Percentiles rank a stretch among this genome's conserved stretches.
These are phyloP conservation scores for Populus pruinosa DNA, from an alignment of 345 rosid genomes.

Conservation along the genomic window DNA sequence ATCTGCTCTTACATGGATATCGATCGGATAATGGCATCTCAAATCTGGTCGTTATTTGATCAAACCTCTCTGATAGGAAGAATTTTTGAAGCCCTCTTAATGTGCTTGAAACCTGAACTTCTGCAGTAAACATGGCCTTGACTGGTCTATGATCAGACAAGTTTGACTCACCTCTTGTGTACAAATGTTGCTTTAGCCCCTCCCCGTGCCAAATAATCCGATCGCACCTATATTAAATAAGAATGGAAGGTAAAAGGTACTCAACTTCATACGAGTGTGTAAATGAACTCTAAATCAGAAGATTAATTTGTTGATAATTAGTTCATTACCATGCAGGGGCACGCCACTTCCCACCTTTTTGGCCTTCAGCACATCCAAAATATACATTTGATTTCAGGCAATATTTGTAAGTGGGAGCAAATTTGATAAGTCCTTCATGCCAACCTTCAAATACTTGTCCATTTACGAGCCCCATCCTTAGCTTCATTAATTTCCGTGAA, in stretches of 20 bases:
- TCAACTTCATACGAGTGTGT: neutral
- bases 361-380: constrained; percentile 46
- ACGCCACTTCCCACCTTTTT: constrained; percentile 55
- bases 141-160: constrained; percentile 84
- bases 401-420: constrained; percentile 81
- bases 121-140: constrained; percentile 50
- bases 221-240: constrained; percentile 46
- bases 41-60: constrained; percentile 25
- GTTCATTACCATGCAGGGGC: constrained; percentile 71
- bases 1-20: constrained; percentile 26
- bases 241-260: neutral
- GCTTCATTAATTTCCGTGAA: constrained; percentile 33
- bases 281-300: neutral
- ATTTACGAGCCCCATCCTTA: constrained; percentile 51
- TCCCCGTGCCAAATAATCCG: constrained; percentile 69
- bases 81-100: constrained; percentile 36
- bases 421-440: constrained; percentile 62
- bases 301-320: neutral
- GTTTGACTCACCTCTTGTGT: constrained; percentile 58
- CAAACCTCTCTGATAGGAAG: constrained; percentile 53
- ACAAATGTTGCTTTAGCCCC: constrained; percentile 59
- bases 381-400: constrained; percentile 57
- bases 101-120: constrained; percentile 32
- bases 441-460: constrained; percentile 60
- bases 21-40: constrained; percentile 29